Evolutionary conservation across 805 yeast genomes (phyloP), one percentile per base, ranked within the genome.

Genomic region (Saccharomyces cerevisiae): DNA sequence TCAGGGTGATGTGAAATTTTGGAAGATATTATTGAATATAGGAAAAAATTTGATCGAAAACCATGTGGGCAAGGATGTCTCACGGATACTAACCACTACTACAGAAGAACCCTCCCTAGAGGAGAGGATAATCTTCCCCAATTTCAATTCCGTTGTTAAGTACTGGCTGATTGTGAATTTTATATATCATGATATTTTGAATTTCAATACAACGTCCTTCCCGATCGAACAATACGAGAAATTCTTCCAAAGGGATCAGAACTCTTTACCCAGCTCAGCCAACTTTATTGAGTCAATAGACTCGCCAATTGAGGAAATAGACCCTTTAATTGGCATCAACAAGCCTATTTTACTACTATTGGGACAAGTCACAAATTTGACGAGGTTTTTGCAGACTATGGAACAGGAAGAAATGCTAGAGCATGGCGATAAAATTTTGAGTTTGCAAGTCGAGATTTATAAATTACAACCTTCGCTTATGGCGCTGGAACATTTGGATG

Each of bases 141-240:
- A 48, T 10, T 46, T 56, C n/a, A 60, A 60, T 41, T 48, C 53
- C 5, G 55, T 57, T 13, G 58, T 64, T 28, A 71, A 83, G 58
- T 81, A 84, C 57, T 87, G 91, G 85, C 73, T 87, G 51, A 80
- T 85, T 22, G 81, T 89, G 8, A 87, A 84, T 68, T 88, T 85
- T 70, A 89, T 89, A 1, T 88, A 87, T 65, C 94, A 87, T 66
- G 95, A 87, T 65, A 77, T 88, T 31, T 73, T 85, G 58, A 81
- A 91, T 52, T 80, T 81, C 43, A 70, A 87, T 47, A 84, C 85
- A 1, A 78, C 89, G 0, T 83, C 84, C 59, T 86, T 88, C 65
- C 78, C 84, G 0, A 71, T 81, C 24, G 73, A 75, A 22, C 84
- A 82, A 48, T 87, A 87, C 67, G 80, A 82, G 46, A 68, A 73